A percentile compares a stretch with the other conserved stretches of the same genome.
These are phyloP conservation scores for Amauroascus niger DNA, from an alignment of 2,329 filamentous ascomycete species.

Conservation along the genomic window DNA sequence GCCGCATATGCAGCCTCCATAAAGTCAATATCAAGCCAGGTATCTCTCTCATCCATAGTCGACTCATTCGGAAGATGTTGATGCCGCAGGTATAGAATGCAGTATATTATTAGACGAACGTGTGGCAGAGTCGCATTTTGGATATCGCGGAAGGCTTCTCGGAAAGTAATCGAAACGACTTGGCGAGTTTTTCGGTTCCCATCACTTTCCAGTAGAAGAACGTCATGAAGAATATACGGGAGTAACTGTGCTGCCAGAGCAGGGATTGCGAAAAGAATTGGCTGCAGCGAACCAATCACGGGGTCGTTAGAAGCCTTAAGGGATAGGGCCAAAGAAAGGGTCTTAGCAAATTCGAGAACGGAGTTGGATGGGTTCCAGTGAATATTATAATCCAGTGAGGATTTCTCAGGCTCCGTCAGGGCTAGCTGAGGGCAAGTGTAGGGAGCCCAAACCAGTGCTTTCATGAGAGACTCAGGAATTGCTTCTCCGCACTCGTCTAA, in stretches of 20 bases:
- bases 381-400: conserved; percentile 15
- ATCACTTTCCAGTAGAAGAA: conserved; percentile 60
- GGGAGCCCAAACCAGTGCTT: conserved; percentile 35
- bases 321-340: conserved; percentile 43
- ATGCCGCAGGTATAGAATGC: conserved; percentile 77
- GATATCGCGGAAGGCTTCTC: conserved; percentile 50
- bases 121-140: conserved; percentile 46
- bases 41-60: conserved; percentile 66
- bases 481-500: conserved; percentile 28
- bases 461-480: conserved; percentile 32
- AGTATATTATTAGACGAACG: conserved; percentile 62
- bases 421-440: conserved; percentile 32
- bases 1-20: conserved; percentile 61
- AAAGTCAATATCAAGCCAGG: conserved; percentile 81
- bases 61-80: conserved; percentile 64
- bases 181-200: conserved; percentile 51
- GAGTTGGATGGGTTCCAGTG: conserved; percentile 20
- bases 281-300: conserved; percentile 58
- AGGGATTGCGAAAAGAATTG: conserved; percentile 55
- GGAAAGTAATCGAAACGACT: conserved; percentile 56
- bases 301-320: conserved; percentile 52
- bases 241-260: conserved; percentile 65
- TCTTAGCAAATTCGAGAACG: conserved; percentile 29
- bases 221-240: conserved; percentile 75
- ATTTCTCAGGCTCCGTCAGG: conserved; percentile 19